Evolutionary conservation across 169 alveolate species (phyloP), one percentile per base, ranked within the genome.

Genomic region (Eimeria necatrix): DNA sequence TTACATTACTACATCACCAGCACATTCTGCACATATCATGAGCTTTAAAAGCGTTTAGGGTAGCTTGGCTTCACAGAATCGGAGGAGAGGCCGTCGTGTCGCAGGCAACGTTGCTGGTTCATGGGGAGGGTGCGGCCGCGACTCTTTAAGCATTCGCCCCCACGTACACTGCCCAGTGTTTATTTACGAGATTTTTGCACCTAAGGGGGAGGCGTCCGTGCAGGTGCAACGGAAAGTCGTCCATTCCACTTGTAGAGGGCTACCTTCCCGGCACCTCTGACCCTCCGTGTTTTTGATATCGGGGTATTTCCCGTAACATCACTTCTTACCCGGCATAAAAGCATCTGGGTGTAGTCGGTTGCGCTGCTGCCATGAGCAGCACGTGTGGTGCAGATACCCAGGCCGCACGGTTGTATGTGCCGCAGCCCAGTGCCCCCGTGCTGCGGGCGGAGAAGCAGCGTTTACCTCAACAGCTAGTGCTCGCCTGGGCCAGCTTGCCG

Each of bases 301-400:
- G 64, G n/a, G 64, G 41, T 32, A 32, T 18, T 10, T 56, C 68
- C 68, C 68, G 20, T 56, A 56, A 18, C 68, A 49, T 52, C 90
- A 81, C 12, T 81, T 0, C 49, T 52, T 81, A 53, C 73, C 60
- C 51, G 52, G 56, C 71, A 7, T 12, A 9, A 8, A 20, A 53
- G 9, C 32, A 52, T 22, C 26, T 48, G 53, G 73, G 16, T 81
- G 41, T 59, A 0, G 51, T 41, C 48, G 59, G 92, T 56, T 22
- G 78, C 18, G 22, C 92, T 84, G 92, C 92, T 84, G 92, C 78
- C 92, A 84, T 84, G 92, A 84, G 78, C 78, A 84, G 92, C 78
- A 26, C 78, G 46, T 46, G 92, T 60, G 80, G 59, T 49, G 4
- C 52, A 59, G 80, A 41, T 26, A 60, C 24, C 64, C 60, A 60